Percentiles rank a stretch among this genome's conserved stretches.
Evolutionary conservation across 495 filamentous ascomycete genomes (phyloP).

Genomic region (Trichocladium uniseriatum): DNA sequence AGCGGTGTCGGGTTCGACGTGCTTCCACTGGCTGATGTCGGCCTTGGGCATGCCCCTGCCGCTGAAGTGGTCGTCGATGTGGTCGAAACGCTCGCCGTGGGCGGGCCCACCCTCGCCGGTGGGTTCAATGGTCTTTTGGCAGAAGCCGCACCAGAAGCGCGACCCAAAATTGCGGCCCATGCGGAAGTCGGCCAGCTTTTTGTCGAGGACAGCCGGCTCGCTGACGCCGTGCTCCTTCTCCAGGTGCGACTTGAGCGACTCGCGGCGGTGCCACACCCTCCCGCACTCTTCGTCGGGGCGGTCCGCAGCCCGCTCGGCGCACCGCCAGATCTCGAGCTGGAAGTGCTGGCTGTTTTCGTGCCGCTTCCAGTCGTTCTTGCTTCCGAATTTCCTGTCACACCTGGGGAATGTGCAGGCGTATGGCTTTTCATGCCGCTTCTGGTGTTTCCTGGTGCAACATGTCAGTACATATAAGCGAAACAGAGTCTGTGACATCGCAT

Average conservation of each 20-base stretch:
- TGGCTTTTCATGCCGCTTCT: slow-evolving; percentile 75
- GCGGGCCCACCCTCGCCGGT: slow-evolving; percentile 46
- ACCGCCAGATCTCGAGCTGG: slow-evolving; percentile 69
- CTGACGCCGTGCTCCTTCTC: slow-evolving; percentile 42
- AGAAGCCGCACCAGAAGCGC: slow-evolving; percentile 90
- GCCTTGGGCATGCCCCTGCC: slow-evolving; percentile 27
- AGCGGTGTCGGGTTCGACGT: slow-evolving; percentile 15
- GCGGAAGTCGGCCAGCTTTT: slow-evolving; percentile 42
- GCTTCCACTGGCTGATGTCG: slow-evolving; percentile 32
- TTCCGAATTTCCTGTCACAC: slow-evolving; percentile 75
- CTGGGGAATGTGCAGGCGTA: slow-evolving; percentile 75
- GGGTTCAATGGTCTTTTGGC: slow-evolving; percentile 48
- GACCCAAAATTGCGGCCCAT: slow-evolving; percentile 61
- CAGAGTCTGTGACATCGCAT: slow-evolving; percentile 20
- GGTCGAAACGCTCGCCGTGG: slow-evolving; percentile 72
- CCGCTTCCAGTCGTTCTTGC: slow-evolving; percentile 95
- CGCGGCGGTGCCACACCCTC: slow-evolving; percentile 51
- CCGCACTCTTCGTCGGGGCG: slow-evolving; percentile 36
- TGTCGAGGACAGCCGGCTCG: slow-evolving; percentile 34
- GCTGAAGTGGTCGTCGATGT: slow-evolving; percentile 74
- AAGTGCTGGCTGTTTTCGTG: slow-evolving; percentile 87
- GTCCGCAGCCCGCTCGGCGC: slow-evolving; percentile 34
- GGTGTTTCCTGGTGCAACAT: slow-evolving; percentile 58
- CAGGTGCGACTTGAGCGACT: slow-evolving; percentile 54
- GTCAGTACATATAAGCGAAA: neutral